phyloP scores from a whole-genome alignment of 2,329 filamentous ascomycete genomes.

The Neurospora sp. region DNA sequence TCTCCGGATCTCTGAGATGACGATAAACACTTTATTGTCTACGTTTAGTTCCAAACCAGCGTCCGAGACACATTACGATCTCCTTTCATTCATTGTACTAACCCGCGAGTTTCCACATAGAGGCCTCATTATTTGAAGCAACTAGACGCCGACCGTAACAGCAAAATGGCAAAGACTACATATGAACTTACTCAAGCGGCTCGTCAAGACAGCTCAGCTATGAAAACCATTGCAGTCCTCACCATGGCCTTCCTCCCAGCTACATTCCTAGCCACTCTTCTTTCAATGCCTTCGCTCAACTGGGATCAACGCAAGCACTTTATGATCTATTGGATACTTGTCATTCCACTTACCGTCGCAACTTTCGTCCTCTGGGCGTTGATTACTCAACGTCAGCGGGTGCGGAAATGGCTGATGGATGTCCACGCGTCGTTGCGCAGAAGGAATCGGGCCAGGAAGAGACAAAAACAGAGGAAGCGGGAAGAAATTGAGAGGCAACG shows the following conservation, averaged over 20 bases:
- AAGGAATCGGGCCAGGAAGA: too few species aligned
- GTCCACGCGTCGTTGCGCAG: too few species aligned
- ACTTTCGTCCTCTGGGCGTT: background rate
- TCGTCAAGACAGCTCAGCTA: background rate
- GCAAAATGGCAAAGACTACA: background rate
- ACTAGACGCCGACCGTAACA: background rate
- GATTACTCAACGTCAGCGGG: background rate
- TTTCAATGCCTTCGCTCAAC: background rate
- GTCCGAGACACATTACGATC: too few species aligned
- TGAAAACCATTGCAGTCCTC: slow-evolving; percentile 8
- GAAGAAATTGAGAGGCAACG: too few species aligned
- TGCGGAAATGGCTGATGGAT: background rate
- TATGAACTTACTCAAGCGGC: background rate
- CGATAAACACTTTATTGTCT: background rate
- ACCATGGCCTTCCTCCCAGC: slow-evolving; percentile 8
- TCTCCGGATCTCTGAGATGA: background rate
- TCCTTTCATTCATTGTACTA: too few species aligned
- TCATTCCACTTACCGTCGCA: background rate
- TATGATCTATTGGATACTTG: background rate
- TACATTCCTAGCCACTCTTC: background rate
- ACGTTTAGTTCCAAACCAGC: too few species aligned
- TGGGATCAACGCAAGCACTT: background rate
- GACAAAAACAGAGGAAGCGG: too few species aligned
- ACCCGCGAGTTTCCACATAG: rapidly evolving
- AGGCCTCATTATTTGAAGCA: background rate